These are phyloP conservation scores for Trichoderma asperelloides DNA, from an alignment of 495 filamentous ascomycete genomes.

Conservation along the genomic window DNA sequence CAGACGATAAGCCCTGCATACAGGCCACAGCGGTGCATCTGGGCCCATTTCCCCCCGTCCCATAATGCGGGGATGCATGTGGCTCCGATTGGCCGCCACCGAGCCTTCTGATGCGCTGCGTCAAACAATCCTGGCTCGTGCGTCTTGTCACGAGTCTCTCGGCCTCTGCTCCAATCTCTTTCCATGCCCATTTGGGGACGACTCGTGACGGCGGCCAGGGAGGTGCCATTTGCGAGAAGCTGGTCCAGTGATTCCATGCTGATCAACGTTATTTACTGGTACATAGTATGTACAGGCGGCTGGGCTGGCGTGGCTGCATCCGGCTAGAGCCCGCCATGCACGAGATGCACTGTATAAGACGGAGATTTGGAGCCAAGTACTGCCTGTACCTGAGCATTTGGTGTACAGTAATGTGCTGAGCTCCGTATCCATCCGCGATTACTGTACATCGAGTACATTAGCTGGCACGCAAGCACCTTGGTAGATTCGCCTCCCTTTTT, in stretches of 20 bases:
- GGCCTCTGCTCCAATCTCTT: background rate
- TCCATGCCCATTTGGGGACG: background rate
- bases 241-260: background rate
- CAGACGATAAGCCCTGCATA: constrained; percentile 6
- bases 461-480: background rate
- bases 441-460: too few species aligned
- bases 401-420: too few species aligned
- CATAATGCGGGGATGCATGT: constrained; percentile 2
- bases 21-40: constrained; percentile 6
- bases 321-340: background rate
- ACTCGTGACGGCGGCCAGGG: constrained; percentile 1
- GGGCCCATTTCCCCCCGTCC: background rate
- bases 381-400: too few species aligned
- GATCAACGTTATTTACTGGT: constrained; percentile 8
- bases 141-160: background rate
- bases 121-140: background rate
- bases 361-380: background rate
- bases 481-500: background rate
- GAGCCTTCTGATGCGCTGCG: background rate
- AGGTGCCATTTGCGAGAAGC: background rate
- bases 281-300: too few species aligned
- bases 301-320: background rate
- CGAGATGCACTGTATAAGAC: background rate
- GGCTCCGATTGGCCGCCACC: constrained; percentile 1
- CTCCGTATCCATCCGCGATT: too few species aligned